Base-by-base conservation (phyloP, 75 land plant genomes). In the Pinus albicaulis region DNA sequence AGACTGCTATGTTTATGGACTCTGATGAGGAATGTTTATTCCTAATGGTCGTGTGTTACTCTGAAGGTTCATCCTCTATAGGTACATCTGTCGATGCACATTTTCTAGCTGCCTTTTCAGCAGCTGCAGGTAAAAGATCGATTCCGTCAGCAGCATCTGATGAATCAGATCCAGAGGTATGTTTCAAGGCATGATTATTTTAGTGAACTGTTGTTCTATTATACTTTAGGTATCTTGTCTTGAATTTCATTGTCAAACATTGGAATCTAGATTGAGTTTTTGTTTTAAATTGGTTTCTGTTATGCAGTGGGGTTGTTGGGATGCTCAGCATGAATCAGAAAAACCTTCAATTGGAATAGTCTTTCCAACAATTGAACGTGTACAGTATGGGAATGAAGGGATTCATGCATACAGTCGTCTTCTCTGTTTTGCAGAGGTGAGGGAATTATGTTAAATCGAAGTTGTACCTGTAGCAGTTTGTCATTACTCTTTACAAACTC, bases 101-200 rank as follows among this genome's bases (percentile, higher is more conserved):
- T 34, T 94, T 91, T 77, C 59, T 94, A 31, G 92, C 97, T 71
- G 84, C 97, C 57, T 94, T 94, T 79, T 73, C 97, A 59, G 85
- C 94, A 71, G 94, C 97, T 36, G 76, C 89, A 70, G 97, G 97
- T 17, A 88, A 85, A 68, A 86, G 58, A 68, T 83, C 92, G 68
- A 44, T 75, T 36, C 71, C 79, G 41, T 81, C 16, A 26, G 48
- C 74, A 76, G 90, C 83, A 31, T 91, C 94, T 61, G 83, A 89
- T 36, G 96, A 94, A 77, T 92, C 97, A 84, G 97, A 94, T 74
- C 94, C 97, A 57, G 90, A 94, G 87, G 96, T 93, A 76, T 56
- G 22, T 61, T 20, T 53, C 4, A 48, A 11, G 44, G 48, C 13
- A 15, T 59, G 24, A 7, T 64, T 73, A 14, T 55, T 56, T 61